Conservation (phyloP, 129 eudicot genomes). For the Gnaphalium uliginosum region DNA sequence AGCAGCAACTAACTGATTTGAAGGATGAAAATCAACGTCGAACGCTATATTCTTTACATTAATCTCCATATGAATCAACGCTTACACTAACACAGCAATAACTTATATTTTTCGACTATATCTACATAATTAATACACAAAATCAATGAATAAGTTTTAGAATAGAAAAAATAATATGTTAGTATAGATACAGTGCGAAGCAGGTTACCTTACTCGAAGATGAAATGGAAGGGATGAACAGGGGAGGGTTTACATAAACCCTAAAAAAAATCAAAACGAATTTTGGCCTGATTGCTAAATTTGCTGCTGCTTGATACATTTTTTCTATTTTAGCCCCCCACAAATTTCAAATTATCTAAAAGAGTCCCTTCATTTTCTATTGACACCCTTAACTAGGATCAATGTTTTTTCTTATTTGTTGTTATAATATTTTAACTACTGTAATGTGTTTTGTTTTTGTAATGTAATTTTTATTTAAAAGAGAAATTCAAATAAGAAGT, state of each 20-base stretch:
- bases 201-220: neutral
- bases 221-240: neutral
- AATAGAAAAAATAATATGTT: neutral
- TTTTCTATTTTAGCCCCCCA: neutral
- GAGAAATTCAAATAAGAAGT: no score
- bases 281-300: neutral
- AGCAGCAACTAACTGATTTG: slow-evolving; percentile 65
- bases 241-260: neutral
- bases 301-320: neutral
- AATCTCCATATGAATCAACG: slow-evolving; percentile 54
- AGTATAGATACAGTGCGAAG: neutral
- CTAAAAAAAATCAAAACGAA: neutral
- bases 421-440: no score
- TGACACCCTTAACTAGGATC: no score
- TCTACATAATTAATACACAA: neutral
- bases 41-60: slow-evolving; percentile 56
- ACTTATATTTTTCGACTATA: neutral
- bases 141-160: neutral
- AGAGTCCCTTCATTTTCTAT: no score
- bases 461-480: no score
- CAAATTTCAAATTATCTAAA: neutral
- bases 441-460: no score
- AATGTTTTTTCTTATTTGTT: no score
- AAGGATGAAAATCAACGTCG: slow-evolving; percentile 89
- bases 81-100: neutral